phyloP scores from a whole-genome alignment of 1,284 basidiomycete species.

The Puccinia sorghi region DNA sequence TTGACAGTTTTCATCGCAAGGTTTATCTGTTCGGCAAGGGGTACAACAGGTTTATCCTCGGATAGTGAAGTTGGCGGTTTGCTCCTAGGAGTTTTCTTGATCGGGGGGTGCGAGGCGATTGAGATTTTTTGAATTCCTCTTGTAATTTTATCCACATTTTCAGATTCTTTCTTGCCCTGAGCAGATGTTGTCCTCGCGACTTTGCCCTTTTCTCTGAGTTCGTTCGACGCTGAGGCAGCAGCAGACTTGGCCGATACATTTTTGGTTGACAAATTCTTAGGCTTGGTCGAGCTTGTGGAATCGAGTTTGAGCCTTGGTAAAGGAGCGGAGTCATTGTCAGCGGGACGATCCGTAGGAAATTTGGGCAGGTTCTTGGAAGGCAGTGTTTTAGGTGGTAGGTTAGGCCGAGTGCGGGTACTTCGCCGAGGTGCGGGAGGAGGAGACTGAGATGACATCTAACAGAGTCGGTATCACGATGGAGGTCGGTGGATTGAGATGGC shows the following conservation, averaged over 20 bases:
- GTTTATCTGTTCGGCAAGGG: conserved; percentile 25
- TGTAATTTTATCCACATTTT: conserved; percentile 11
- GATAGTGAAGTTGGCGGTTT: not conserved
- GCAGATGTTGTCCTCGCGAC: not conserved
- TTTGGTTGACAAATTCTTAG: not conserved
- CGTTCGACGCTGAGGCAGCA: not conserved
- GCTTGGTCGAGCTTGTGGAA: not conserved
- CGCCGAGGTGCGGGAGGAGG: conserved; percentile 14
- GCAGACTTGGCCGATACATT: not conserved
- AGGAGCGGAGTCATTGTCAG: not conserved
- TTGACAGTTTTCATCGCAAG: conserved; percentile 42
- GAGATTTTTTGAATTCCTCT: conserved; percentile 18
- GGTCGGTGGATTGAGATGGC: not conserved
- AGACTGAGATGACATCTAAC: conserved; percentile 5
- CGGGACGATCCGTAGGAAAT: not conserved
- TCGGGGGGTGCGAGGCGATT: not conserved
- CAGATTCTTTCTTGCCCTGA: not conserved
- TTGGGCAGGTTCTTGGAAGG: conserved; percentile 7
- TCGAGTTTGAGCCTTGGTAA: not conserved
- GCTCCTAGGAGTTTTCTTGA: conserved; percentile 3
- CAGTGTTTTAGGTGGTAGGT: not conserved
- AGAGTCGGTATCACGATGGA: not conserved
- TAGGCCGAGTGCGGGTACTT: conserved; percentile 30
- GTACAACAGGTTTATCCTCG: conserved; percentile 9
- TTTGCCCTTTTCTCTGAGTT: not conserved